These are phyloP conservation scores for Candida namnaoensis DNA, from an alignment of 805 yeast genomes.

Conservation along the genomic window DNA sequence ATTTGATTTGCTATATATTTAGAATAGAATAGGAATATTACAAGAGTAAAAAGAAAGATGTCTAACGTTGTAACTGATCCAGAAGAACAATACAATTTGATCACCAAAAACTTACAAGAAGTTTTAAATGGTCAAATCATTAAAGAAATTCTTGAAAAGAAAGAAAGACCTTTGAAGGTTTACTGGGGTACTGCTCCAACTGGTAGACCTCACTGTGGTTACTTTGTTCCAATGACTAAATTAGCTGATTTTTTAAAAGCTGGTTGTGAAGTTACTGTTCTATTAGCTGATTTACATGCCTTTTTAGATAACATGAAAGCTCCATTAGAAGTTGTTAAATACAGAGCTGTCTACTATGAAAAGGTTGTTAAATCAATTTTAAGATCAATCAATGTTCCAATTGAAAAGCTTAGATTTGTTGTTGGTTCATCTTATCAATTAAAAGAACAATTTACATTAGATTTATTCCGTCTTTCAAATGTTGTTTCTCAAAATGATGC, in stretches of 20 bases:
- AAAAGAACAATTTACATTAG: constrained; percentile 73
- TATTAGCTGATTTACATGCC: constrained; percentile 94
- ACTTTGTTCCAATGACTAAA: constrained; percentile 96
- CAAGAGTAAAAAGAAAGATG: constrained; percentile 2
- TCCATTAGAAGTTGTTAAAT: constrained; percentile 80
- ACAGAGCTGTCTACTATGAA: constrained; percentile 89
- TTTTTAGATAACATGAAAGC: constrained; percentile 98
- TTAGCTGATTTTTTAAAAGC: constrained; percentile 92
- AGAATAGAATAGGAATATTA: too few relatives aligned
- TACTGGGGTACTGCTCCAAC: constrained; percentile 99
- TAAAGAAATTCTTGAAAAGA: constrained; percentile 70
- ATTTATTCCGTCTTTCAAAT: constrained; percentile 79
- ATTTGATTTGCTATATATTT: too few relatives aligned
- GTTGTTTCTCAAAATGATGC: constrained; percentile 91
- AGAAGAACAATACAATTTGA: constrained; percentile 58
- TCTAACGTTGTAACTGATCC: constrained; percentile 33
- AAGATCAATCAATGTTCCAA: constrained; percentile 81
- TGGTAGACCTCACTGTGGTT: constrained; percentile 97
- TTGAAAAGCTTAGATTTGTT: constrained; percentile 77
- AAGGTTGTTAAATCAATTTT: constrained; percentile 76
- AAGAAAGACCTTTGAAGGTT: constrained; percentile 73
- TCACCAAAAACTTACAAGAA: constrained; percentile 86
- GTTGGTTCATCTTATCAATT: constrained; percentile 89
- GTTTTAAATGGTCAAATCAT: constrained; percentile 83
- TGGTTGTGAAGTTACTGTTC: constrained; percentile 88